phyloP scores from a whole-genome alignment of 2,329 filamentous ascomycete species.

The Trichoderma endophyticum region DNA sequence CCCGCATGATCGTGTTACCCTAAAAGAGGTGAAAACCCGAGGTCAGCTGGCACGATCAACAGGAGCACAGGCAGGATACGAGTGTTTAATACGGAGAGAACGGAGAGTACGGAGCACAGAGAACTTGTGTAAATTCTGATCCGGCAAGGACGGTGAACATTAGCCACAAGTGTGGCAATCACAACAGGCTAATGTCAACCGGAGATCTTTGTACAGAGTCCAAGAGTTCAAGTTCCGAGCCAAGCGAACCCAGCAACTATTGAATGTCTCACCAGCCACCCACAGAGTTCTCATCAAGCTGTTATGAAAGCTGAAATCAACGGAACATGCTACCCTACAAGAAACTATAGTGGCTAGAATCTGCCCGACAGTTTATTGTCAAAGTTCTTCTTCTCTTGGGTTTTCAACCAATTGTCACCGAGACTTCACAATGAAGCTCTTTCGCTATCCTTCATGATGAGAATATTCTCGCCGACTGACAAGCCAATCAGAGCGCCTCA shows the following conservation, averaged over 20 bases:
- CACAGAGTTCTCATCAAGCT: neutral
- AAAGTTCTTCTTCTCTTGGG: neutral
- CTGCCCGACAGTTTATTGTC: neutral
- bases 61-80: neutral
- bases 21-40: neutral
- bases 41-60: neutral
- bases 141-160: neutral
- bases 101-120: neutral
- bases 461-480: neutral
- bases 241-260: fast-evolving
- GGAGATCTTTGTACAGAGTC: neutral
- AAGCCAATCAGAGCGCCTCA: conserved; percentile 10
- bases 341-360: neutral
- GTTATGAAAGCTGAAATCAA: neutral
- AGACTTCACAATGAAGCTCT: neutral
- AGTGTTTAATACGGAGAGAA: neutral
- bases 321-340: neutral
- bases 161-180: neutral
- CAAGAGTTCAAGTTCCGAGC: neutral
- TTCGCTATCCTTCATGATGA: neutral
- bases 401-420: neutral
- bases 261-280: neutral
- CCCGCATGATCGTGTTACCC: neutral
- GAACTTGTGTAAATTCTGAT: neutral
- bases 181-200: neutral